Evolutionary conservation across 2,329 filamentous ascomycete genomes (phyloP).

Genomic region (Phoma sp.): DNA sequence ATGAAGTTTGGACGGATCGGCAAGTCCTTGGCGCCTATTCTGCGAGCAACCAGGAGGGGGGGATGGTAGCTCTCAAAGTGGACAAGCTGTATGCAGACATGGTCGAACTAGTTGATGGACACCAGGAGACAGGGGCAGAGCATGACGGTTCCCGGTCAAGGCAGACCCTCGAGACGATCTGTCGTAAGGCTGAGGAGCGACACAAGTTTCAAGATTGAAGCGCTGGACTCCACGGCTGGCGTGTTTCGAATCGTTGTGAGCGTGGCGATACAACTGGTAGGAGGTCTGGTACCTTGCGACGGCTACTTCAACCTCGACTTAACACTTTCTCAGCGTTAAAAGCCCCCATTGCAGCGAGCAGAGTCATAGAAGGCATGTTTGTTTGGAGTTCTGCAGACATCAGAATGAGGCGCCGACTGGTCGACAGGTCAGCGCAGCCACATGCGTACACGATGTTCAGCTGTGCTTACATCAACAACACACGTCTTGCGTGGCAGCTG

Average conservation of each 20-base stretch:
- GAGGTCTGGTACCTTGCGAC: not conserved
- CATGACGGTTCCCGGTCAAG: slow-evolving; percentile 23
- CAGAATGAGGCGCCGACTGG: not conserved
- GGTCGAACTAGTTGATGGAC: slow-evolving; percentile 2
- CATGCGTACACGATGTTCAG: not conserved
- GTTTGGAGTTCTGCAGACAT: not conserved
- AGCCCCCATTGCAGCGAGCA: not conserved
- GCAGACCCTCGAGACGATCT: slow-evolving; percentile 17
- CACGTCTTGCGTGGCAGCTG: slow-evolving; percentile 2
- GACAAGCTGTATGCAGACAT: slow-evolving; percentile 17
- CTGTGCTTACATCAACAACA: not conserved
- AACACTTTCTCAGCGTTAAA: not conserved
- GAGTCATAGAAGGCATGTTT: not conserved
- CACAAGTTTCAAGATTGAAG: slow-evolving; percentile 3
- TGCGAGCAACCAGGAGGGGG: slow-evolving; percentile 4
- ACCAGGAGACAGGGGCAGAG: slow-evolving; percentile 20
- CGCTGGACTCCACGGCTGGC: not conserved
- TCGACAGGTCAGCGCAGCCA: not conserved
- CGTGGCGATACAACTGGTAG: slow-evolving; percentile 2
- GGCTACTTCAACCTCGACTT: not conserved
- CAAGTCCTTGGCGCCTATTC: slow-evolving; percentile 13
- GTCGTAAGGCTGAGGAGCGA: slow-evolving; percentile 12
- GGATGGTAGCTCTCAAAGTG: not conserved
- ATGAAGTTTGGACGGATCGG: slow-evolving; percentile 16
- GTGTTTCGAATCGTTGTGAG: slow-evolving; percentile 4